Evolutionary conservation across 108 stramenopile species (phyloP).

Genomic region (Cyclostephanos invisitatus): DNA sequence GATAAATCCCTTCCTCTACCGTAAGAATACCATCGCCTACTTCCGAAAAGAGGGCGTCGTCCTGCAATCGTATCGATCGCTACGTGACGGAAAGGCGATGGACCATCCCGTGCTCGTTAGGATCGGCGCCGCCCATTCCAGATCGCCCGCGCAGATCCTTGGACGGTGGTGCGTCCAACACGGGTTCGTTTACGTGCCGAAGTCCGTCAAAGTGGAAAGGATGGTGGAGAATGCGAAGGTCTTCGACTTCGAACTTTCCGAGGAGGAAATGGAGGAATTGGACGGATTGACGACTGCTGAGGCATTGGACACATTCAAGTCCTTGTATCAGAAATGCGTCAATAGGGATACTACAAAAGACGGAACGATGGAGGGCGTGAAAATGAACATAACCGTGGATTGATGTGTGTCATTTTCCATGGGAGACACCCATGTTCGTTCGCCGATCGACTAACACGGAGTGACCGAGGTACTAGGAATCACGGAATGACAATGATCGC

Average conservation of each 20-base stretch:
- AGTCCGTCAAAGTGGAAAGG: conserved; percentile 77
- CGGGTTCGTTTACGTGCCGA: conserved; percentile 88
- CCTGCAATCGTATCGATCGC: conserved; percentile 85
- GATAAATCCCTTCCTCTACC: conserved; percentile 91
- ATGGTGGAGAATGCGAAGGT: conserved; percentile 91
- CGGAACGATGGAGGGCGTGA: conserved; percentile 89
- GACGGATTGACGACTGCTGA: conserved; percentile 80
- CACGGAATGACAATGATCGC: background rate
- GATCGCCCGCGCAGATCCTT: conserved; percentile 83
- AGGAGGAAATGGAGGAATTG: conserved; percentile 67
- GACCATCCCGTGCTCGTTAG: conserved; percentile 60
- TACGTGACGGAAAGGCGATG: conserved; percentile 87
- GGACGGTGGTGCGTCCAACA: conserved; percentile 94
- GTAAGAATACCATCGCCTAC: conserved; percentile 76
- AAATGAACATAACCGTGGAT: conserved; percentile 84
- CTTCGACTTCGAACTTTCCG: conserved; percentile 82
- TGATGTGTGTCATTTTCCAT: conserved; percentile 22
- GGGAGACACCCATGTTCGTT: background rate
- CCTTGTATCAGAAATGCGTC: conserved; percentile 83
- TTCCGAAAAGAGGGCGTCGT: conserved; percentile 79
- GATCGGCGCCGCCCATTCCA: conserved; percentile 62
- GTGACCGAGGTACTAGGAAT: background rate
- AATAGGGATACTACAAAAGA: conserved; percentile 91
- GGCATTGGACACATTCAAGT: conserved; percentile 61
- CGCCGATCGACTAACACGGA: background rate